Evolutionary conservation across 208 protist species (phyloP), one percentile per base, ranked within the genome.

Genomic region (Strigomonas culicis): DNA sequence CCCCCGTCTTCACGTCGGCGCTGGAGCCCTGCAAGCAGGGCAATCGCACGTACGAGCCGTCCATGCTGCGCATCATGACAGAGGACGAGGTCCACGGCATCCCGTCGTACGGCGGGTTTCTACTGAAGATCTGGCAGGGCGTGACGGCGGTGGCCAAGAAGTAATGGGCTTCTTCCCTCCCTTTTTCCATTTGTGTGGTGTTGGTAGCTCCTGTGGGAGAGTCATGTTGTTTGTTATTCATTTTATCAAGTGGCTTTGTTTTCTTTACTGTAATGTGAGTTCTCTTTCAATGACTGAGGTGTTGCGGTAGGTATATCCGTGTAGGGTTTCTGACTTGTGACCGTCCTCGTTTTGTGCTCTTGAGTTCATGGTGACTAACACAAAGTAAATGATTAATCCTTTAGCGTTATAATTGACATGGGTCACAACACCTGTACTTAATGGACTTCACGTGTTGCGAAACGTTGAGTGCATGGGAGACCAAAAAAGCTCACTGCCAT

Each of bases 41-140:
- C 25, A 86, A 80, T 62, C 50, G 58, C 17, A 68, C 77, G 1
- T 84, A 86, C 60, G 84, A 91, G 62, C 73, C 84, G 0, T 65
- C 68, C 13, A 81, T 94, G 58, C 80, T 80, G 43, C 76, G 82
- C 3, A 75, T 66, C 28, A 90, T 94, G 82, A 75, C 66, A 44
- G 88, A 94, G 70, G 83, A 90, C 62, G 83, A 84, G 27, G 66
- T 77, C 59, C 74, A 72, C 24, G 57, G 66, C 46, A 47, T 92
- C 7, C 65, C 80, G 10, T 83, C 75, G 36, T 94, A 94, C 67
- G 72, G 76, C n/a, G 59, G 62, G 11, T 94, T 85, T 65, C 55
- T 92, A 57, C 71, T 76, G 28, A 80, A 75, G 28, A 39, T 88
- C 19, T 88, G 78, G 74, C 74, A 90, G 50, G 75, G 75, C 64